phyloP scores from a whole-genome alignment of 2,329 filamentous ascomycete genomes.

The Phialophora tarda region DNA sequence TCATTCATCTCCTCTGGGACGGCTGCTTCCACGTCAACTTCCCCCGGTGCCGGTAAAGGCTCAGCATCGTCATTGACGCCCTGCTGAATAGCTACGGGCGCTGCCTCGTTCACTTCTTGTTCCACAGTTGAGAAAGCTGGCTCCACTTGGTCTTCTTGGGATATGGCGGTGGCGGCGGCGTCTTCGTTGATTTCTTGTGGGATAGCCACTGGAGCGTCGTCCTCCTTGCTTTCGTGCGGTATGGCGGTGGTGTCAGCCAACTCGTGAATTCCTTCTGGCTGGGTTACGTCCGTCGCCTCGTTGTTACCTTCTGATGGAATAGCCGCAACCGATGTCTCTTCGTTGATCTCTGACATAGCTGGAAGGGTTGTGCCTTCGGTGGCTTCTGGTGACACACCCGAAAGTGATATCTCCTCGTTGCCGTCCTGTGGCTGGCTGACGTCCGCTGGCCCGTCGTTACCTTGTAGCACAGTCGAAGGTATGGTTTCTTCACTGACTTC shows the following conservation, averaged over 20 bases:
- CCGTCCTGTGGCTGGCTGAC: not conserved
- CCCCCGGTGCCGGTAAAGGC: not conserved
- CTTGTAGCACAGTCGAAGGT: not conserved
- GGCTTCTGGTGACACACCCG: not conserved
- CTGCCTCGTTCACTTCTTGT: not conserved
- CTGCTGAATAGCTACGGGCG: not conserved
- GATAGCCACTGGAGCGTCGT: not conserved
- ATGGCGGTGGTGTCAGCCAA: not conserved
- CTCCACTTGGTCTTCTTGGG: not conserved
- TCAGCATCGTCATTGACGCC: not conserved
- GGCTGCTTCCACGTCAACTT: not conserved
- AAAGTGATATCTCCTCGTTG: not conserved
- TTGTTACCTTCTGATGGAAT: not conserved
- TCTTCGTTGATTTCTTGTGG: not conserved
- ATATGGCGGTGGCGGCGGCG: not conserved
- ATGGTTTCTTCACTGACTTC: not conserved
- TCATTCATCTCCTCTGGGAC: not conserved
- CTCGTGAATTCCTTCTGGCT: not conserved
- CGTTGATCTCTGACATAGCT: not conserved
- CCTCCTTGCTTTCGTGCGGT: not conserved
- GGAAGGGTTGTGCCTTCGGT: not conserved
- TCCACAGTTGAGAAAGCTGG: not conserved
- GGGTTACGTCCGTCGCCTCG: not conserved
- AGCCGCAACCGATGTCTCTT: not conserved
- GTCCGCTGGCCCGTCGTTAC: not conserved